Evolutionary conservation across 805 yeast genomes (phyloP), one percentile per base, ranked within the genome.

Genomic region (Yamadazyma laniorum): DNA sequence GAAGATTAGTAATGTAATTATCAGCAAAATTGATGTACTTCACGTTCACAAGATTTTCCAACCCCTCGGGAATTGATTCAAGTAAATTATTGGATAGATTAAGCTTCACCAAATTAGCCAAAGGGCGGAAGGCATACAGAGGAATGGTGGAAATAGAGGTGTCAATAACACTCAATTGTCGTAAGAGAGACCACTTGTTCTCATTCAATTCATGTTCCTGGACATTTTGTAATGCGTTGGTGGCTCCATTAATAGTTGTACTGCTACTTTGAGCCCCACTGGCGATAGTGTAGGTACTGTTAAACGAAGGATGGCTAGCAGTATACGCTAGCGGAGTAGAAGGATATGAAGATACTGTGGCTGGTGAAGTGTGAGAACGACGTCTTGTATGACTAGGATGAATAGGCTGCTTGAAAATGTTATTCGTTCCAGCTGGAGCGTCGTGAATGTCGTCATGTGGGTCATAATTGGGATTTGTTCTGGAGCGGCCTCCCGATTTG

Each of bases 41-140:
- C 44, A 78, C 52, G 46, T 67, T 70, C 2, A 56, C 48, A 25
- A 80, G 64, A 32, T 70, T 69, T 12, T 71, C 64, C 29, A 81
- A 62, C 3, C 83, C 79, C n/a, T 60, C 59, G 0, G 86, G 85
- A 7, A 80, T 48, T 6, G 58, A 56, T 17, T 67, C 68, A 21
- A 80, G 58, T 27, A 67, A 55, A 48, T 80, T 80, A 42, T 70
- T 65, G 2, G 85, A 79, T 22, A 80, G 55, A 49, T 81, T 83
- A 35, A 80, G 63, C 37, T 68, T 69, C 16, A 69, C 72, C 23
- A 69, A 47, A 38, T 65, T 67, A 15, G 43, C 23, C 18, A 71
- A 51, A 2, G 77, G 73, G 39, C 61, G 61, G 51, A 69, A 65
- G 18, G 61, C 59, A 35, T 49, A 58, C 13, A 59, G 34, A 5